Evolutionary conservation across 139 green algal genomes (phyloP).

Genomic region (Picochlorum costavermella): DNA sequence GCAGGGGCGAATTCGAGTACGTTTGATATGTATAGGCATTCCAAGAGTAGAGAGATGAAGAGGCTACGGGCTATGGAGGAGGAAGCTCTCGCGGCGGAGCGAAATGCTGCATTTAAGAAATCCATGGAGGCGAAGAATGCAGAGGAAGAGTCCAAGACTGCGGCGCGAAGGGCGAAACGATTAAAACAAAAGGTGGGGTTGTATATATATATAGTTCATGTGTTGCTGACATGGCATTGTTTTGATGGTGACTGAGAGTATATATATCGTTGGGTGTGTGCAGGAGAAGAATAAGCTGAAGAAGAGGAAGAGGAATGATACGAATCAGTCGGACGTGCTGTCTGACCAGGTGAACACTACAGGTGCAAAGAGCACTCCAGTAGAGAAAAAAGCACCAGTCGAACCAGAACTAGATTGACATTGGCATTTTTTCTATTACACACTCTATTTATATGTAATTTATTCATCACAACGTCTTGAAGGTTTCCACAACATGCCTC

Average conservation of each 20-base stretch:
- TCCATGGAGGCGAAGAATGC: constrained; percentile 19
- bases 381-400: background rate
- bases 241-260: background rate
- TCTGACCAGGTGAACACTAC: too few relatives aligned
- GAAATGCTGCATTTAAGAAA: constrained; percentile 2
- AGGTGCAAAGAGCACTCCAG: background rate
- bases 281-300: background rate
- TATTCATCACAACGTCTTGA: constrained; percentile 44
- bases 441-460: background rate
- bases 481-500: constrained; percentile 49
- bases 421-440: background rate
- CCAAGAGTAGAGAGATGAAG: constrained; percentile 52
- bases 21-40: constrained; percentile 81
- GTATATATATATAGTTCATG: background rate
- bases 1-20: constrained; percentile 80
- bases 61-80: constrained; percentile 39
- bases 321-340: too few relatives aligned
- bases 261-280: background rate
- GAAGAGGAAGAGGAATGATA: background rate
- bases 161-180: constrained; percentile 50
- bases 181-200: constrained; percentile 50
- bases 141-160: constrained; percentile 44
- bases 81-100: background rate
- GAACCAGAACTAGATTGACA: background rate
- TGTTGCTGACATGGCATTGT: background rate